Evolutionary conservation across 352 stramenopile species (phyloP), one percentile per base, ranked within the genome.

Genomic region (Pythium sp.): DNA sequence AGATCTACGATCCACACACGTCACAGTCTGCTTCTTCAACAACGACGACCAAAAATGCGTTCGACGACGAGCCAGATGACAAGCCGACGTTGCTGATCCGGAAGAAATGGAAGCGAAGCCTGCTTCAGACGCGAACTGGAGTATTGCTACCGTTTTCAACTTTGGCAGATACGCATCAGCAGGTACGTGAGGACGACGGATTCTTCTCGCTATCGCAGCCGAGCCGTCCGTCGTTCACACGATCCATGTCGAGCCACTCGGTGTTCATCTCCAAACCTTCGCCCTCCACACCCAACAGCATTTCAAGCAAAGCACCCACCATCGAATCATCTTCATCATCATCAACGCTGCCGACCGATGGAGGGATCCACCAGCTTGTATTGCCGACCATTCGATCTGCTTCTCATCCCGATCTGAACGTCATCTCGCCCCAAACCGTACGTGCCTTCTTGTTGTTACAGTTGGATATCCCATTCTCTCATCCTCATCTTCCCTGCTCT

Each of bases 381-480:
- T 47, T 91, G n/a, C 82, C 82, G 18, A 86, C 79, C 5, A 64
- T 89, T n/a, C 74, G 73, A 14, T 91, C 80, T 2, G 78, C 56
- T 53, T 74, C 72, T 7, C 82, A 89, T 69, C 82, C 80, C 0
- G 82, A 90, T 53, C 68, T 90, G 32, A 87, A 89, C 53, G 80
- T 90, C 11, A 86, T 90, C 24, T 76, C 80, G 0, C 78, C 82
- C 6, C 56, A 76, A 11, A 89, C 80, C 3, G 80, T 89, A 57
- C 24, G 64, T 64, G 1, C 2, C 8, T 20, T 46, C 38, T 20
- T 46, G 38, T 18, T 41, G 3, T 4, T 14, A 61, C 3, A 46
- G 6, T 58, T n/a, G 49, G 15, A 34, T 7, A 41, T 15, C n/a
- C 26, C 8, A 46, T 22, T 30, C 3, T 18, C 11, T 49, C 22